Evolutionary conservation across 371 early-diverging fungal genomes (phyloP), one percentile per base, ranked within the genome.

Genomic region (Mortierella sp.): DNA sequence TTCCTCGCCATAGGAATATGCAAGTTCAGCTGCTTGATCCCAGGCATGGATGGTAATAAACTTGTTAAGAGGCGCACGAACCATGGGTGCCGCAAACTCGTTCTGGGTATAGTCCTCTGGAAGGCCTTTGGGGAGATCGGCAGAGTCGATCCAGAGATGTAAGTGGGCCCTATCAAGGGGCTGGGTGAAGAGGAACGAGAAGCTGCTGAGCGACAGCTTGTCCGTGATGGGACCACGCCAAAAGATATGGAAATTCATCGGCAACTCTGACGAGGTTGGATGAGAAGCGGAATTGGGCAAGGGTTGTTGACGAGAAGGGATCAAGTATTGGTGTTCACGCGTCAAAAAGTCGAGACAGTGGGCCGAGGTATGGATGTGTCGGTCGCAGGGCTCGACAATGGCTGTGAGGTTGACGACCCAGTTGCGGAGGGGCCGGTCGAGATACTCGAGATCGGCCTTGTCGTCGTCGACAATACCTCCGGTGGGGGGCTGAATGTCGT

Each of bases 211-310:
- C 0, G 77, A 66, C 6, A 85, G 39, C 40, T 85, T 85, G 65
- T 85, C 85, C 24, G 74, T 80, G 40, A 85, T 65, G 4, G 69
- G 71, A 0, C 85, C 85, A 19, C 77, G 76, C 85, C 85, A 85
- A 77, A 77, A 85, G 48, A 85, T 71, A 58, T 85, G 85, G 39
- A 80, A 81, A 41, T 80, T 48, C 77, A 80, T 77, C 8, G 63
- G 45, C n/a, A 41, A 14, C 44, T 50, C 43, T 29, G 67, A 14
- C 16, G 61, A 24, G 13, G 52, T 52, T 11, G 43, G 31, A 9
- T 37, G 58, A 37, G 69, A 11, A 1, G 76, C n/a, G n/a, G n/a
- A n/a, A n/a, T n/a, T n/a, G n/a, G n/a, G n/a, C n/a, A n/a, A n/a
- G n/a, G n/a, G n/a, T n/a, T n/a, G n/a, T n/a, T 47, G 31, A 9